A percentile compares a stretch with the other conserved stretches of the same genome.
phyloP scores from a whole-genome alignment of 1,139 yeast genomes.

The Hansenula lynferdii region DNA sequence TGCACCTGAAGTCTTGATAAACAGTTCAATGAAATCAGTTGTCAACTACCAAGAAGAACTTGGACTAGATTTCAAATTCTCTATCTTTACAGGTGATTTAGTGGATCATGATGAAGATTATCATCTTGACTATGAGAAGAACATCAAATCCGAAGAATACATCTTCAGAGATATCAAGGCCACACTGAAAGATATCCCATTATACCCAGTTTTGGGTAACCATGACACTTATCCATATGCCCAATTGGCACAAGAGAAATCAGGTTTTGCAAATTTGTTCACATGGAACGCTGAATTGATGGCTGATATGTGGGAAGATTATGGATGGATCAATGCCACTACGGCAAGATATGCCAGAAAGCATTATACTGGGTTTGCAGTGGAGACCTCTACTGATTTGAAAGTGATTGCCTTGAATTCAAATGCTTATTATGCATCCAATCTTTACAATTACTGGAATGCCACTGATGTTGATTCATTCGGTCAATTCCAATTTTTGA shows the following conservation, averaged over 20 bases:
- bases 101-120: conserved; percentile 54
- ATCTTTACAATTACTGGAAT: conserved; percentile 58
- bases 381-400: conserved; percentile 50
- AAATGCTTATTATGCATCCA: conserved; percentile 60
- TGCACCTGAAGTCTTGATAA: conserved; percentile 55
- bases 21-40: conserved; percentile 47
- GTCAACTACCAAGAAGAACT: conserved; percentile 30
- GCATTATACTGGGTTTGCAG: conserved; percentile 63
- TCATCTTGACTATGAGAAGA: conserved; percentile 40
- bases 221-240: conserved; percentile 77
- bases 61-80: conserved; percentile 44
- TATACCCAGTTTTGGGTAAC: conserved; percentile 62
- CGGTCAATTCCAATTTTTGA: conserved; percentile 59
- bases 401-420: conserved; percentile 64
- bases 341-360: conserved; percentile 32
- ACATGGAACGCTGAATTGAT: conserved; percentile 57
- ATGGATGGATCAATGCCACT: conserved; percentile 36
- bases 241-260: conserved; percentile 53
- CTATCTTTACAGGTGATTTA: conserved; percentile 66
- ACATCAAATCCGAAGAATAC: conserved; percentile 48
- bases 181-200: conserved; percentile 48
- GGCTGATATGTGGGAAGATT: conserved; percentile 52
- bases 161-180: conserved; percentile 51
- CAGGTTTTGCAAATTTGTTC: conserved; percentile 44
- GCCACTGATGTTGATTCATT: conserved; percentile 54